Evolutionary conservation across 495 filamentous ascomycete species (phyloP).

Genomic region (Penicillium salamii): DNA sequence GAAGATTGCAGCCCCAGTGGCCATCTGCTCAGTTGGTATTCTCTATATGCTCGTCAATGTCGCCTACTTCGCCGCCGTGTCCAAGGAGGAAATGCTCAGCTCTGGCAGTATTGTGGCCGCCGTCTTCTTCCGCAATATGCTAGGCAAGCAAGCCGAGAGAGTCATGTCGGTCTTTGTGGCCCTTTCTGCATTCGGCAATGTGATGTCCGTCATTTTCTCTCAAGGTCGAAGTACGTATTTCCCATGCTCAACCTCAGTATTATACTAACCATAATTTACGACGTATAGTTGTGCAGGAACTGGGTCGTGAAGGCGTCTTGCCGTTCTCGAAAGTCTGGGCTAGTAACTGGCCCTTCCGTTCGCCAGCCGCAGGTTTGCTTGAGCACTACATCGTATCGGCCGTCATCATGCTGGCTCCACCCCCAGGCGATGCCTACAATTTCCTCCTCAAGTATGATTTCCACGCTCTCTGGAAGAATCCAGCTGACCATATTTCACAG

Average conservation of each 20-base stretch:
- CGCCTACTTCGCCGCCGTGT: conserved; percentile 68
- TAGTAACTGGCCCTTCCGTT: conserved; percentile 61
- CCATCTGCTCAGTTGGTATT: conserved; percentile 57
- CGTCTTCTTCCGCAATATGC: conserved; percentile 64
- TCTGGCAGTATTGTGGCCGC: conserved; percentile 62
- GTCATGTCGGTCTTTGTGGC: conserved; percentile 69
- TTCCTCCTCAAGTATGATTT: conserved; percentile 56
- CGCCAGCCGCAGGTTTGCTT: conserved; percentile 59
- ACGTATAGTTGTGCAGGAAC: conserved; percentile 53
- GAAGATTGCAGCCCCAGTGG: conserved; percentile 60
- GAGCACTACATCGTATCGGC: conserved; percentile 59
- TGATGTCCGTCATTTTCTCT: conserved; percentile 66
- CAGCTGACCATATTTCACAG: conserved; percentile 31
- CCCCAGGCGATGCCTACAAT: conserved; percentile 63
- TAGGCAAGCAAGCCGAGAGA: conserved; percentile 54
- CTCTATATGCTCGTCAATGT: conserved; percentile 70
- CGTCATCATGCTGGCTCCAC: conserved; percentile 61
- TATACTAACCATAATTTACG: conserved; percentile 1
- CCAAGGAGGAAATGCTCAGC: conserved; percentile 58
- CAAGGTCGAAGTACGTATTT: conserved; percentile 52
- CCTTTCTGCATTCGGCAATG: conserved; percentile 69
- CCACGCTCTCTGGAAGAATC: conserved; percentile 15
- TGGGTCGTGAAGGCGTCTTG: conserved; percentile 63
- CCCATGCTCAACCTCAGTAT: background rate
- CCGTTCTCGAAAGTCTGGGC: conserved; percentile 62